Evolutionary conservation across 192 early-diverging fungal species (phyloP).

Genomic region (Coemansia sp.): DNA sequence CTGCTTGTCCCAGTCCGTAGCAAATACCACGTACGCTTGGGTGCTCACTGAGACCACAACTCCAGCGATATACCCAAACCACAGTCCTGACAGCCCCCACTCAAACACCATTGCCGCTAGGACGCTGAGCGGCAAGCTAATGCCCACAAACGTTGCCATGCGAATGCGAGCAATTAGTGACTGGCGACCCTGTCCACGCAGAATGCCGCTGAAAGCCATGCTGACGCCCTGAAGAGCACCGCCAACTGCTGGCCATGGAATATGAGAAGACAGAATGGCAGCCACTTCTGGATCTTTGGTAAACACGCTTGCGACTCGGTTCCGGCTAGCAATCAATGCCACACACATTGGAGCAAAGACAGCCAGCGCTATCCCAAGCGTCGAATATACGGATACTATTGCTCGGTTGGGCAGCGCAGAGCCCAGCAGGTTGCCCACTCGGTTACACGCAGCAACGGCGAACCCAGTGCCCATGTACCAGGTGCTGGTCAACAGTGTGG

Average conservation of each 20-base stretch:
- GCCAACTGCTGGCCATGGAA: constrained; percentile 32
- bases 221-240: constrained; percentile 56
- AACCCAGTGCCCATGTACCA: constrained; percentile 73
- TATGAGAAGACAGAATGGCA: constrained; percentile 27
- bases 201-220: constrained; percentile 59
- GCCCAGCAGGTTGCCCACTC: constrained; percentile 79
- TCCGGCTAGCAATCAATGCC: constrained; percentile 56
- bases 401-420: constrained; percentile 57
- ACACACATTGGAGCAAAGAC: constrained; percentile 57
- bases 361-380: constrained; percentile 53
- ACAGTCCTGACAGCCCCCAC: constrained; percentile 67
- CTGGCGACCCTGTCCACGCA: constrained; percentile 61
- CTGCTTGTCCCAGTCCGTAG: constrained; percentile 49
- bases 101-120: constrained; percentile 45
- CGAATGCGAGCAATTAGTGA: constrained; percentile 54
- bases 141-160: constrained; percentile 43
- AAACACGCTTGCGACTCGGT: constrained; percentile 61
- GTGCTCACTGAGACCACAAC: constrained; percentile 7
- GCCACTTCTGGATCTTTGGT: constrained; percentile 24
- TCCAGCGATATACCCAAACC: constrained; percentile 60
- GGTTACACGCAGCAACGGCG: constrained; percentile 75
- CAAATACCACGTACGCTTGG: constrained; percentile 27
- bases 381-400: constrained; percentile 42
- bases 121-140: constrained; percentile 54
- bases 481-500: constrained; percentile 63